Base-by-base conservation (phyloP, 331 rosid genomes). In the Arachis monticola region DNA sequence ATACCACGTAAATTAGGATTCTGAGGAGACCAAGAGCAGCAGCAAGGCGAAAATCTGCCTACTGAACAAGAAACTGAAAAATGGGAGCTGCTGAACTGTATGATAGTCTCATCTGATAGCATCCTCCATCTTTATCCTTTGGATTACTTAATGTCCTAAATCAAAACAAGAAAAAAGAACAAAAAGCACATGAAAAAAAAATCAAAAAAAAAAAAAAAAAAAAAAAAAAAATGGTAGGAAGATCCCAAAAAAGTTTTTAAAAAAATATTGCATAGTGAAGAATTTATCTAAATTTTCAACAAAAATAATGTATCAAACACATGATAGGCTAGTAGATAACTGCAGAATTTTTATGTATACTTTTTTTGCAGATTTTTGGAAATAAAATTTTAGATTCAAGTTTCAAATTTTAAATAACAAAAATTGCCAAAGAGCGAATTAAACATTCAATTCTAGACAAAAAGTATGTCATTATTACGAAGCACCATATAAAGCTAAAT, bases 1-100 rank as follows among this genome's bases (percentile, higher is more conserved):
- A 59, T 88, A 93, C 97, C 96, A 86, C 80, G 81, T 81, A 91
- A 76, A 91, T 77, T 69, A 89, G 91, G 77, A 93, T 72, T 75
- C 97, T 89, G 27, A 22, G 27, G 27, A 22, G 27, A 22, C 27
- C 27, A 22, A 22, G 27, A 22, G 27, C 27, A 22, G 93, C 91
- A 40, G 98, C 97, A 14, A 93, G 87, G 59, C 83, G 84, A 68
- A 87, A 93, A 78, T 93, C 96, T 5, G 93, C 70, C 98, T 96
- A 91, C 51, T 89, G 98, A 78, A 93, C 88, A 69, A 93, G 96
- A 77, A 86, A 91, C 44, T 89, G 93, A 32, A 93, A 89, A 46
- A 91, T 63, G 31, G 87, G 90, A 0, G 96, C 96, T 31, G 67
- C 86, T 2, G 90, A 83, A 84, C 94, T 77, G 84, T 88, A 89